Evolutionary conservation across 2,329 filamentous ascomycete genomes (phyloP).

Genomic region (Aspergillus sp.): DNA sequence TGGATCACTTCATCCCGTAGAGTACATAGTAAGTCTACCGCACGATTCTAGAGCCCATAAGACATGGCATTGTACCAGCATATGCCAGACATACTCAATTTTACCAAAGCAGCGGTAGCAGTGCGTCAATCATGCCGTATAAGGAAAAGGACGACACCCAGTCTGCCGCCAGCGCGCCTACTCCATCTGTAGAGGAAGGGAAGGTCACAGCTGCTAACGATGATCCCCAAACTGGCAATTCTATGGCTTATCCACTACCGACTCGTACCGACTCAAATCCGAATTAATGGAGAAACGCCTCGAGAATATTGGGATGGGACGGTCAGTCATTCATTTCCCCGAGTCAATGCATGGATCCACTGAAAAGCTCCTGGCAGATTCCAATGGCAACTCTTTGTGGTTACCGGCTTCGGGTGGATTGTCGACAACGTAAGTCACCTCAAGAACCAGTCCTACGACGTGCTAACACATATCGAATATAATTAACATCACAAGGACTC

Average conservation of each 20-base stretch:
- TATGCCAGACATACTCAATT: neutral
- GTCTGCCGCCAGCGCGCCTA: neutral
- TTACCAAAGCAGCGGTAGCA: neutral
- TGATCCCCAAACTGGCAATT: conserved; percentile 27
- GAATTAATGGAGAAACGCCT: conserved; percentile 21
- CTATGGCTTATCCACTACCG: conserved; percentile 30
- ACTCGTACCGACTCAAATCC: conserved; percentile 26
- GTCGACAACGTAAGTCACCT: conserved; percentile 48
- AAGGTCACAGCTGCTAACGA: conserved; percentile 13
- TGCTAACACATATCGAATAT: neutral
- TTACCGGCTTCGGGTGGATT: conserved; percentile 64
- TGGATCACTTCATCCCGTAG: too few relatives aligned
- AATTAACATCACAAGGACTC: conserved; percentile 25
- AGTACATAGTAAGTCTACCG: too few relatives aligned
- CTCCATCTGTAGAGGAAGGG: neutral
- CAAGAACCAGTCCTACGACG: neutral
- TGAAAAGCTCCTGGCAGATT: conserved; percentile 10
- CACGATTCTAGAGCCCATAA: neutral
- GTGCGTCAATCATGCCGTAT: neutral
- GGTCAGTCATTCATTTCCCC: neutral
- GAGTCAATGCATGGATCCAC: too few relatives aligned
- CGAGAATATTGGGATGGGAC: conserved; percentile 24
- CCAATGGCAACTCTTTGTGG: conserved; percentile 57
- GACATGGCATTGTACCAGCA: neutral
- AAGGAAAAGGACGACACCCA: neutral